These are phyloP conservation scores for Colletotrichum caudatum DNA, from an alignment of 2,329 filamentous ascomycete genomes.

Conservation along the genomic window DNA sequence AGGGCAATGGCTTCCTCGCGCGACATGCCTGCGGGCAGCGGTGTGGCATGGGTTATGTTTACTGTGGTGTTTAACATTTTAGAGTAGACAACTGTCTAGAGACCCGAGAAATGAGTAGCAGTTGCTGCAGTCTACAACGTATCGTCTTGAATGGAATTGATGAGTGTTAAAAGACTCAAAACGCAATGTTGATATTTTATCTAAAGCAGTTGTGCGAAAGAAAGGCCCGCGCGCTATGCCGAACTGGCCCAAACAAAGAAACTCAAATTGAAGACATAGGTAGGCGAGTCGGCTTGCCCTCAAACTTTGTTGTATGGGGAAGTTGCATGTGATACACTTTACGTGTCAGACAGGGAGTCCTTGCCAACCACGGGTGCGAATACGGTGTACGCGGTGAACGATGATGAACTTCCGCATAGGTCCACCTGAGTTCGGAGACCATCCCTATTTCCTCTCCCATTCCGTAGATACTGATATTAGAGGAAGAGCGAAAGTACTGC, in stretches of 20 bases:
- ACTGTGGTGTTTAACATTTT: slow-evolving; percentile 59
- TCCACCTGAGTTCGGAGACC: background rate
- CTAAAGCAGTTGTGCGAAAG: background rate
- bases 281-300: slow-evolving; percentile 6
- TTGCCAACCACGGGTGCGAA: slow-evolving; percentile 28
- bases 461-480: background rate
- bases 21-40: slow-evolving; percentile 55
- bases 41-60: slow-evolving; percentile 56
- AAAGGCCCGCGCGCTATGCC: background rate
- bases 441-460: background rate
- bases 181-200: background rate
- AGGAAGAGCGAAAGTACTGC: background rate
- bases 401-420: background rate
- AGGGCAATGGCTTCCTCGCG: slow-evolving; percentile 55
- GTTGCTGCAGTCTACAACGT: background rate
- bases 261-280: slow-evolving; percentile 11
- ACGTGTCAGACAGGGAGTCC: slow-evolving; percentile 32
- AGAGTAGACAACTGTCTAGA: slow-evolving; percentile 15
- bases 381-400: slow-evolving; percentile 18
- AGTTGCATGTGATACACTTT: slow-evolving; percentile 37
- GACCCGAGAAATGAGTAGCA: background rate
- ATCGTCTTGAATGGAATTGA: background rate
- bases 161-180: background rate
- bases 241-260: slow-evolving; percentile 13
- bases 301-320: background rate